Base-by-base conservation (phyloP, 2,329 filamentous ascomycete species). In the Colletotrichum sp. region DNA sequence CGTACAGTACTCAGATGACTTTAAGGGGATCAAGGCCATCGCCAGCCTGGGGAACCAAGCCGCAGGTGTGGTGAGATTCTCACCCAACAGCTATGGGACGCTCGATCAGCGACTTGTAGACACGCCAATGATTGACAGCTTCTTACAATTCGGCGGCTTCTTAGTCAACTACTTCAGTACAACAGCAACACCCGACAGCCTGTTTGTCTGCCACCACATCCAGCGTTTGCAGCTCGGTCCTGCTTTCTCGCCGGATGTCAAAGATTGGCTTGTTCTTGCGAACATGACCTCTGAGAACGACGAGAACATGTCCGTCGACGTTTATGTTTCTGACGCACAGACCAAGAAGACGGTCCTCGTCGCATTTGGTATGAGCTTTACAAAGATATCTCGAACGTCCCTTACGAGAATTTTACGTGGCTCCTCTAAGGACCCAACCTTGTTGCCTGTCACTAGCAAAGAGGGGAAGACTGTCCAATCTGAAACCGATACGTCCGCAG, bases 111-210 rank as follows among this genome's bases (percentile, higher is more conserved):
- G 65, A 1, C 39, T 69, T 5, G 13, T 44, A 1, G 67, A 69
- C 44, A 52, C 71, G 0, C 69, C 74, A n/a, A 62, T 72, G 49
- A 61, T 69, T 15, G 74, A 77, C 52, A 71, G 66, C 57, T 78
- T 72, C 62, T 34, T 73, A 9, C 70, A 76, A 11, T 59, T 81
- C 52, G 75, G 77, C 11, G 77, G 77, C 9, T 77, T 80, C 22
- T 22, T 78, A 7, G 70, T 72, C 8, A 80, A 79, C n/a, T 80
- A 72, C 34, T 76, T 73, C 36, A 72, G 64, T 27, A 25, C 55
- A 36, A 4, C 22, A 12, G 1, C 15, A 6, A 55, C 30, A 0
- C 3, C 11, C 3, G 71, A 63, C 2, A 49, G 25, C 8, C 16
- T 73, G 2, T 39, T 69, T 1, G 65, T 73, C 55, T 73, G 71